Percentiles rank a stretch among this genome's conserved stretches.
Conservation (phyloP, 768 basidiomycete species). For the Bullera alba region DNA sequence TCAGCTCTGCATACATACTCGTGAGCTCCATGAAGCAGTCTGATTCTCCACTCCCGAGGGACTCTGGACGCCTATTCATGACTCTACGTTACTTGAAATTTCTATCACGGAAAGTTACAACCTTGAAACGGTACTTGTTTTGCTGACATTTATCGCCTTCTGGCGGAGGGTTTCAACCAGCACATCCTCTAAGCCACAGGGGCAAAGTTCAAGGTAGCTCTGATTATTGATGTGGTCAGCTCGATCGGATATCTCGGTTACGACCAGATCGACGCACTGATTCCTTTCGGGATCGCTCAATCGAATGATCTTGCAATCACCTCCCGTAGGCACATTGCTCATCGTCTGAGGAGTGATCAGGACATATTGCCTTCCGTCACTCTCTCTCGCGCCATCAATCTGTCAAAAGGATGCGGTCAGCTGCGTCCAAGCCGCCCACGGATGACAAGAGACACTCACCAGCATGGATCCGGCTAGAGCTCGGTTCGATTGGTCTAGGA, state of each 20-base stretch:
- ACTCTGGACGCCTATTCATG: too few species aligned
- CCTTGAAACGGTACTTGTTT: too few species aligned
- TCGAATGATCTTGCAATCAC: constrained; percentile 31
- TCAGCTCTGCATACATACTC: too few species aligned
- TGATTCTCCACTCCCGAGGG: too few species aligned
- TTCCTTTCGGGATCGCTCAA: constrained; percentile 38
- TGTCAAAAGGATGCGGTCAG: constrained; percentile 36
- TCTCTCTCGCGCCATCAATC: constrained; percentile 83
- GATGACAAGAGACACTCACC: too few species aligned
- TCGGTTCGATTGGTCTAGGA: constrained; percentile 61
- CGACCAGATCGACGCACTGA: constrained; percentile 8
- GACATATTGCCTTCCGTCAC: constrained; percentile 84
- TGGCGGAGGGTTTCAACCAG: too few species aligned
- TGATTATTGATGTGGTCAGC: not conserved
- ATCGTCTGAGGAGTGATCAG: constrained; percentile 81
- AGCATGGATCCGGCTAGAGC: constrained; percentile 93
- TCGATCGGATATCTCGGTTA: too few species aligned
- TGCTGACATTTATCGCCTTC: too few species aligned
- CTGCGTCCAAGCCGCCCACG: not conserved
- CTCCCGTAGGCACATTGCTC: constrained; percentile 21
- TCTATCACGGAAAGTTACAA: too few species aligned
- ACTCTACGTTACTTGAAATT: too few species aligned
- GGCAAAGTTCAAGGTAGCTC: not conserved
- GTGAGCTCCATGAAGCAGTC: too few species aligned
- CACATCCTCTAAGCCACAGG: too few species aligned